A percentile compares a stretch with the other conserved stretches of the same genome.
Evolutionary conservation across 2,329 filamentous ascomycete genomes (phyloP).

Genomic region (Calonectria ilicicola): DNA sequence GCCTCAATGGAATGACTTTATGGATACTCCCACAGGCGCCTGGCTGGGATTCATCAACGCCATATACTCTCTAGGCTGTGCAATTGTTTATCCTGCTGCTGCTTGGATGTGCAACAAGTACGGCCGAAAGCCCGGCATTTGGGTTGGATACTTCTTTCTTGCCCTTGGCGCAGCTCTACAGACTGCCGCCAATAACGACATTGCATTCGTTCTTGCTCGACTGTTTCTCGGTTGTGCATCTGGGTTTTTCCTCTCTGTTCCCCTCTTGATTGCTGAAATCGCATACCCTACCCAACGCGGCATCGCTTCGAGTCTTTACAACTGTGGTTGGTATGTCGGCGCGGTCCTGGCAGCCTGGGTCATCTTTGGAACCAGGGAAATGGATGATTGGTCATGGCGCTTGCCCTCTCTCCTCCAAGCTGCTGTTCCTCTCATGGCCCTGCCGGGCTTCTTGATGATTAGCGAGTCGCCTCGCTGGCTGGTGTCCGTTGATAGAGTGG

Average conservation of each 20-base stretch:
- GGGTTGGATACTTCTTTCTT: constrained; percentile 1
- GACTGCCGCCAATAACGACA: constrained; percentile 13
- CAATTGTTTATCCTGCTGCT: constrained; percentile 44
- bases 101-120: constrained; percentile 33
- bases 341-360: constrained; percentile 45
- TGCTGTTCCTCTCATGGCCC: constrained; percentile 28
- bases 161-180: constrained; percentile 33
- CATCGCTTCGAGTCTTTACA: constrained; percentile 40
- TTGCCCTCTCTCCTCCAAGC: constrained; percentile 41
- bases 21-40: constrained; percentile 43
- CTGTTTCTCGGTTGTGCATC: constrained; percentile 54
- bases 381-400: constrained; percentile 42
- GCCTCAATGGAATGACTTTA: constrained; percentile 49
- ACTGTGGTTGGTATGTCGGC: constrained; percentile 54
- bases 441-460: constrained; percentile 28
- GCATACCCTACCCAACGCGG: constrained; percentile 48
- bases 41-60: constrained; percentile 45
- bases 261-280: constrained; percentile 47
- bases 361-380: constrained; percentile 43
- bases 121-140: constrained; percentile 23
- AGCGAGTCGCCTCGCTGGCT: constrained; percentile 40
- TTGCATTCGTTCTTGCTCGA: constrained; percentile 44
- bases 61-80: constrained; percentile 47
- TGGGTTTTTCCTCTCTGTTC: constrained; percentile 42
- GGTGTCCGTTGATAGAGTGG: constrained; percentile 51